Percentiles rank a stretch among this genome's conserved stretches.
Evolutionary conservation across 2,329 filamentous ascomycete genomes (phyloP).

Genomic region (Colletotrichum coccodes): DNA sequence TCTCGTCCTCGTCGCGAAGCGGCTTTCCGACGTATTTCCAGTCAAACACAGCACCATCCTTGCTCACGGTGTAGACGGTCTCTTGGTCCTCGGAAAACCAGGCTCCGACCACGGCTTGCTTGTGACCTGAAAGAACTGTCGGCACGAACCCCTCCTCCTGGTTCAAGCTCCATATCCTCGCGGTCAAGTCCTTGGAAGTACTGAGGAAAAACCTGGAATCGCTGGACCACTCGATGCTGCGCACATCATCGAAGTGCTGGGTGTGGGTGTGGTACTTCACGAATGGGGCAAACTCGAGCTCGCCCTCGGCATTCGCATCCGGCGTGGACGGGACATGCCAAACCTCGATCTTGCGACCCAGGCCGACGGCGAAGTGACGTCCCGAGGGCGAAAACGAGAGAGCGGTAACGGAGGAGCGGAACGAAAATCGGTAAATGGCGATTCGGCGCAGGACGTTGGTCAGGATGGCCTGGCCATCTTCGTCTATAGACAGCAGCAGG

Average conservation of each 20-base stretch:
- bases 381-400: slow-evolving; percentile 93
- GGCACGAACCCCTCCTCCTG: slow-evolving; percentile 88
- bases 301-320: slow-evolving; percentile 79
- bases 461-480: slow-evolving; percentile 92
- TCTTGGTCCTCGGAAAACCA: slow-evolving; percentile 97
- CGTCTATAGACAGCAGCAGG: slow-evolving; percentile 90
- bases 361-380: slow-evolving; percentile 86
- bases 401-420: slow-evolving; percentile 83
- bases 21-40: slow-evolving; percentile 84
- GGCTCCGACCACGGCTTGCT: slow-evolving; percentile 90
- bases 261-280: slow-evolving; percentile 86
- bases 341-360: slow-evolving; percentile 89
- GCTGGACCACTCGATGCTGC: slow-evolving; percentile 91
- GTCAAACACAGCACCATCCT: slow-evolving; percentile 94
- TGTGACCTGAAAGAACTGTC: slow-evolving; percentile 90
- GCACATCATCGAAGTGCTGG: slow-evolving; percentile 88
- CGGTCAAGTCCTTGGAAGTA: slow-evolving; percentile 90
- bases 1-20: slow-evolving; percentile 66
- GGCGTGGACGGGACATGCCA: slow-evolving; percentile 96
- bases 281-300: slow-evolving; percentile 95
- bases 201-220: slow-evolving; percentile 97
- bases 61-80: slow-evolving; percentile 94
- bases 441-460: slow-evolving; percentile 90
- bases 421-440: slow-evolving; percentile 94
- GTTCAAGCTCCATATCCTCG: slow-evolving; percentile 93